Conservation (phyloP, 129 eudicot genomes). For the Logfia minima region DNA sequence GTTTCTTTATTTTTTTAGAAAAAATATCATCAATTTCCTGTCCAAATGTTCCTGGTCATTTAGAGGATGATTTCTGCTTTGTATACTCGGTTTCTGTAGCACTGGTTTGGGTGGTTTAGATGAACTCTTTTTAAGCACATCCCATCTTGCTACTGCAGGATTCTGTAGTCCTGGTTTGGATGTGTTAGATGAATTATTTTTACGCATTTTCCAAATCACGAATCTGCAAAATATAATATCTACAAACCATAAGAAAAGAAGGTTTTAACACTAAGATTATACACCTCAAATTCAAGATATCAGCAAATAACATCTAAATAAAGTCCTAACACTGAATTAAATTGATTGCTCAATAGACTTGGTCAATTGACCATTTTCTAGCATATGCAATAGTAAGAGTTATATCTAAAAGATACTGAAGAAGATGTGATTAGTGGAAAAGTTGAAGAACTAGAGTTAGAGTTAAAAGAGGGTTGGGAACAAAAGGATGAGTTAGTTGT, state of each 20-base stretch:
- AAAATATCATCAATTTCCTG: slow-evolving; percentile 85
- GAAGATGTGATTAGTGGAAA: too few species aligned
- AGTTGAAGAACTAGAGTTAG: too few species aligned
- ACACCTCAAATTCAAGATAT: background rate
- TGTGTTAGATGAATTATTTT: slow-evolving; percentile 42
- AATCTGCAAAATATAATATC: background rate
- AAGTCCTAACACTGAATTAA: too few species aligned
- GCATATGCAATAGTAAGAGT: too few species aligned
- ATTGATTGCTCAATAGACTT: too few species aligned
- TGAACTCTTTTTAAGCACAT: slow-evolving; percentile 43
- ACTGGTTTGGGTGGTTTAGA: slow-evolving; percentile 30
- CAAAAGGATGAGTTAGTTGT: too few species aligned
- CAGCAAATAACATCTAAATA: too few species aligned
- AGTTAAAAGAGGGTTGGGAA: too few species aligned
- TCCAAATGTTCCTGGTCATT: slow-evolving; percentile 31
- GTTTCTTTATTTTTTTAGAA: slow-evolving; percentile 62
- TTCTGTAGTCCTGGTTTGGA: slow-evolving; percentile 20
- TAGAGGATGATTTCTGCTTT: slow-evolving; percentile 32
- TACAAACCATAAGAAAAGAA: slow-evolving; percentile 3
- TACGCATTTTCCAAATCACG: slow-evolving; percentile 38
- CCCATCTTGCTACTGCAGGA: slow-evolving; percentile 32
- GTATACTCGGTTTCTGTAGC: slow-evolving; percentile 18
- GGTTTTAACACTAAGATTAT: background rate
- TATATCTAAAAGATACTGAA: too few species aligned
- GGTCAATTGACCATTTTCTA: too few species aligned